phyloP scores from a whole-genome alignment of 345 rosid genomes.

The Bruguiera sexangula region DNA sequence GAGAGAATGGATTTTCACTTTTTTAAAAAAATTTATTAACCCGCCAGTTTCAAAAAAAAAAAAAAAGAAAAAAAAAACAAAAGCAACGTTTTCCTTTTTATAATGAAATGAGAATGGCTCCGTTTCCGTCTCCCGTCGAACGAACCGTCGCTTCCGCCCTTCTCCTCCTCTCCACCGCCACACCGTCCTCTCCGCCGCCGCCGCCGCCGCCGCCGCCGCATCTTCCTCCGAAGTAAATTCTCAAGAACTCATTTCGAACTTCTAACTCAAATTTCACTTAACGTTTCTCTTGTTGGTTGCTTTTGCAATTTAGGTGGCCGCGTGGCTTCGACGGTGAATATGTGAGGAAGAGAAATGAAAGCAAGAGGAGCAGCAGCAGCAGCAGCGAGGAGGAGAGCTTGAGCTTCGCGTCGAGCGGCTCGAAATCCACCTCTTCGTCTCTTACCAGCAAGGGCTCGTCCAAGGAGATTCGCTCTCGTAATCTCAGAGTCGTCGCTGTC shows the following conservation, averaged over 20 bases:
- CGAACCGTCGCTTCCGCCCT: slow-evolving; percentile 72
- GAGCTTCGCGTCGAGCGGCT: slow-evolving; percentile 34
- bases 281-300: neutral
- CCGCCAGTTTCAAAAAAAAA: slow-evolving; percentile 48
- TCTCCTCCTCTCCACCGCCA: slow-evolving; percentile 53
- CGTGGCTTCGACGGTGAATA: slow-evolving; percentile 18
- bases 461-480: slow-evolving; percentile 23
- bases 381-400: slow-evolving; percentile 33
- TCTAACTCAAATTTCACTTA: neutral
- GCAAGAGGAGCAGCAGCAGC: slow-evolving; percentile 23
- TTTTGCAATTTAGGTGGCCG: slow-evolving; percentile 14
- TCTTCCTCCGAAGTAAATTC: slow-evolving; percentile 33
- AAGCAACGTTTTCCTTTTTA: slow-evolving; percentile 10
- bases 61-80: slow-evolving; percentile 3
- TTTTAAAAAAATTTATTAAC: neutral
- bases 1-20: neutral
- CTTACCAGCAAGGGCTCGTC: slow-evolving; percentile 42
- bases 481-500: slow-evolving; percentile 32
- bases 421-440: slow-evolving; percentile 38
- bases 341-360: neutral
- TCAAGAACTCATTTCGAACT: neutral
- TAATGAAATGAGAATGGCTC: slow-evolving; percentile 25
- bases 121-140: slow-evolving; percentile 66
- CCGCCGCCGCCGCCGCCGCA: slow-evolving; percentile 25
- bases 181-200: slow-evolving; percentile 28